Base-by-base conservation (phyloP, 2,329 filamentous ascomycete genomes). In the Calonectria leucothoes region DNA sequence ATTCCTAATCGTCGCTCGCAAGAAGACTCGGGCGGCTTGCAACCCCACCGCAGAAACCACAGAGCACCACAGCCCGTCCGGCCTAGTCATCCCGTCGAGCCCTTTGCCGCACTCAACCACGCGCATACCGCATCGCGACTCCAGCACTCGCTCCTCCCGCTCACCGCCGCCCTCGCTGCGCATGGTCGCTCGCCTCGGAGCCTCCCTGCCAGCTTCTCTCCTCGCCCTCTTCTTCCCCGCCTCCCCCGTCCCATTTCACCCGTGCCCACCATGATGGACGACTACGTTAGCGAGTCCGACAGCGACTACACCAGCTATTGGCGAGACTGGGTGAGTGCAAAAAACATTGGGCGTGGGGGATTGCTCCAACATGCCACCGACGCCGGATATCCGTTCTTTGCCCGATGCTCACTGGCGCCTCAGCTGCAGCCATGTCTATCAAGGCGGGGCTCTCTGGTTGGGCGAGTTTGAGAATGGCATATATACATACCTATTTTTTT, bases 231-330 rank as follows among this genome's bases (percentile, higher is more conserved):
- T 61, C 68, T 63, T 66, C 57, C 39, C 33, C 57, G 27, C 69
- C 48, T 51, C 51, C 73, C 14, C 31, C 59, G 48, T 27, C n/a
- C 33, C 15, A 42, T 49, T 23, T 29, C 57, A 17, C 14, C 55
- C 57, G 45, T 63, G 72, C 70, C 76, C 70, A 76, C 68, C 75
- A 88, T 83, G 81, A 98, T 98, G 97, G 97, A 98, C 84, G 96
- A 98, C 87, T 98, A 97, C 86, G 96, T 95, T 78, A 98, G 95
- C 83, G 97, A 99, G 86, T 98, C 96, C 15, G 97, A 99, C 84
- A 98, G 96, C 86, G 97, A 99, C 87, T 99, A 98, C 85, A 98
- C 97, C 63, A 98, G 95, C 86, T 99, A 98, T 86, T 99, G 97
- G 97, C 91, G 96, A 85, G 97, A 99, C 87, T 99, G 97, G 97